Base-by-base conservation (phyloP, 140 eudicot species). In the Flaveria floridana region DNA sequence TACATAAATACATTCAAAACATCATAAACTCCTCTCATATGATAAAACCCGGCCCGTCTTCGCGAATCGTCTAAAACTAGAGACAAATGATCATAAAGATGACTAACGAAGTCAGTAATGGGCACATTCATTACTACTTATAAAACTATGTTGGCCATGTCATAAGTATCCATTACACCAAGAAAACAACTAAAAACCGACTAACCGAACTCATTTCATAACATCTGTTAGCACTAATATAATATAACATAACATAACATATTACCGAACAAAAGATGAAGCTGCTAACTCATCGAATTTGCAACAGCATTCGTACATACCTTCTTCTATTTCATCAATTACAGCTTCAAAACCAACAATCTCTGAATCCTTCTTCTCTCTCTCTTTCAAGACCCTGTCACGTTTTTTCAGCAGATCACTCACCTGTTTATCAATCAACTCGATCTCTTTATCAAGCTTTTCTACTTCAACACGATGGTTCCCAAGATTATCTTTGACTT, bases 281-380 rank as follows among this genome's bases (percentile, higher is more conserved):
- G 88, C 53, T 19, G 73, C 92, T 42, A 82, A 65, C 30, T 65
- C 76, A 46, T 80, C 76, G 63, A 87, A 87, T 13, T 74, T 81
- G 41, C 11, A 7, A 48, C 71, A 39, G 25, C 28, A 46, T 18
- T 72, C 76, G 25, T n/a, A 34, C 44, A 86, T 44, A 46, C 46
- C 30, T 18, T 80, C 75, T 20, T 83, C 46, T 0, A 78, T 51
- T 10, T 34, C 86, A 48, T 21, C 63, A 14, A 81, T 26, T 37
- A 56, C 82, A 2, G 76, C 78, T 80, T 83, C 41, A 82, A 87
- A 65, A 2, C 12, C 25, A 20, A n/a, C 81, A 39, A 87, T 39
- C 41, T 81, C 81, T 0, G 71, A 39, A 39, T 78, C 86, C 65
- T 70, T 63, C 42, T 20, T 53, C 77, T 67, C 79, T 64, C 70